Percentiles rank a stretch among this genome's conserved stretches.
Conservation (phyloP, 257 asterid genomes). For the Scutellaria barbata region DNA sequence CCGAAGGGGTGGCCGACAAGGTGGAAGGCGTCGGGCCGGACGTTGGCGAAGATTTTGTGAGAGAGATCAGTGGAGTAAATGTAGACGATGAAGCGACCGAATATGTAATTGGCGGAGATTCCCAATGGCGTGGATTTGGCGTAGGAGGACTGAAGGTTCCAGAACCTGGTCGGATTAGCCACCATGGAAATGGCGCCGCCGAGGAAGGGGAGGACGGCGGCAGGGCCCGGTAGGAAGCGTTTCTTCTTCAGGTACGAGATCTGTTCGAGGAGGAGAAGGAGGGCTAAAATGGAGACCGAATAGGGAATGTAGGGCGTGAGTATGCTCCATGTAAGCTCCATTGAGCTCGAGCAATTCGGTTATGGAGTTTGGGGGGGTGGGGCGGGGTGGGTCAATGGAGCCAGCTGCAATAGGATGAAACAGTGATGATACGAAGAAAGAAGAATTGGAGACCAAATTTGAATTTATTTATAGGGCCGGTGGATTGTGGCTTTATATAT, state of each 20-base stretch:
- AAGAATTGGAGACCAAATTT: slow-evolving; percentile 31
- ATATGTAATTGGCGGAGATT: slow-evolving; percentile 73
- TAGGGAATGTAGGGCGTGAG: slow-evolving; percentile 53
- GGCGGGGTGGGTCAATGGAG: background rate
- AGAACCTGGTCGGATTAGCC: slow-evolving; percentile 64
- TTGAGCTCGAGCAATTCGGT: background rate
- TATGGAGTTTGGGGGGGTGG: too few relatives aligned
- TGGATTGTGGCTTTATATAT: background rate
- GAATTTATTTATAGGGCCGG: slow-evolving; percentile 19
- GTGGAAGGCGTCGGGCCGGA: slow-evolving; percentile 92
- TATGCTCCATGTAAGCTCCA: slow-evolving; percentile 48
- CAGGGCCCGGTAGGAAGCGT: slow-evolving; percentile 81
- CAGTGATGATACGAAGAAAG: background rate
- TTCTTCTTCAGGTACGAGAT: slow-evolving; percentile 70
- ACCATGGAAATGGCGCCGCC: slow-evolving; percentile 77
- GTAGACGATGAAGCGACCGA: slow-evolving; percentile 82
- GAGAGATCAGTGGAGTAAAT: slow-evolving; percentile 78
- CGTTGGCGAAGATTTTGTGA: slow-evolving; percentile 78
- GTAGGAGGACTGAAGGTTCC: slow-evolving; percentile 66
- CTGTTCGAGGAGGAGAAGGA: slow-evolving; percentile 71
- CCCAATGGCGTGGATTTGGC: slow-evolving; percentile 73
- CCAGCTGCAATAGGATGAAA: background rate
- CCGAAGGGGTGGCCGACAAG: slow-evolving; percentile 94
- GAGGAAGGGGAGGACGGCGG: slow-evolving; percentile 68
- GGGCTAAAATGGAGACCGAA: slow-evolving; percentile 44